These are phyloP conservation scores for Pachysandra terminalis DNA, from an alignment of 164 flowering plant genomes.

Conservation along the genomic window DNA sequence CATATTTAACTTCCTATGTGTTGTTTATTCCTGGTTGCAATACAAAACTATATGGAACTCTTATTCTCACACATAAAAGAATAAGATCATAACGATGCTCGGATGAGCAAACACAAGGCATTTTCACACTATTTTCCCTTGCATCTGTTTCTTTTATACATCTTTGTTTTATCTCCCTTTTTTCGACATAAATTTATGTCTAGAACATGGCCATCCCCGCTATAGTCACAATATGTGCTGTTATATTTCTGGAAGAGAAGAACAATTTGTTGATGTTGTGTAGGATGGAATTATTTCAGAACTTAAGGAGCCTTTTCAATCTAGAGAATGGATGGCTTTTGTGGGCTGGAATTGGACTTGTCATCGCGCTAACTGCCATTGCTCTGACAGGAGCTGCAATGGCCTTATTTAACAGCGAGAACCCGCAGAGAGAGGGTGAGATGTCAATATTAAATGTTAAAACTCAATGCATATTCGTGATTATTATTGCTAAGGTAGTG, in stretches of 20 bases:
- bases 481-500: not conserved
- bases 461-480: not conserved
- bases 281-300: slow-evolving; percentile 45
- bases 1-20: too few relatives aligned
- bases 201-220: too few relatives aligned
- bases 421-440: slow-evolving; percentile 86
- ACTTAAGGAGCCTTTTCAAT: slow-evolving; percentile 75
- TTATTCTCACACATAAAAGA: too few relatives aligned
- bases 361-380: slow-evolving; percentile 58
- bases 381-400: slow-evolving; percentile 61
- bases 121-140: too few relatives aligned
- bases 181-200: too few relatives aligned
- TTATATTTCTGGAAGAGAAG: not conserved
- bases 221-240: too few relatives aligned
- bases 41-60: too few relatives aligned
- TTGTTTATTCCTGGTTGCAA: too few relatives aligned
- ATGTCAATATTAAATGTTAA: not conserved
- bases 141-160: too few relatives aligned
- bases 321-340: slow-evolving; percentile 87
- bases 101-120: too few relatives aligned
- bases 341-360: slow-evolving; percentile 84
- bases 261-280: not conserved
- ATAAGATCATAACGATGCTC: too few relatives aligned
- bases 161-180: too few relatives aligned
- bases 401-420: slow-evolving; percentile 63